Conservation (phyloP, 2,329 filamentous ascomycete species). For the Ascomycota sp. region DNA sequence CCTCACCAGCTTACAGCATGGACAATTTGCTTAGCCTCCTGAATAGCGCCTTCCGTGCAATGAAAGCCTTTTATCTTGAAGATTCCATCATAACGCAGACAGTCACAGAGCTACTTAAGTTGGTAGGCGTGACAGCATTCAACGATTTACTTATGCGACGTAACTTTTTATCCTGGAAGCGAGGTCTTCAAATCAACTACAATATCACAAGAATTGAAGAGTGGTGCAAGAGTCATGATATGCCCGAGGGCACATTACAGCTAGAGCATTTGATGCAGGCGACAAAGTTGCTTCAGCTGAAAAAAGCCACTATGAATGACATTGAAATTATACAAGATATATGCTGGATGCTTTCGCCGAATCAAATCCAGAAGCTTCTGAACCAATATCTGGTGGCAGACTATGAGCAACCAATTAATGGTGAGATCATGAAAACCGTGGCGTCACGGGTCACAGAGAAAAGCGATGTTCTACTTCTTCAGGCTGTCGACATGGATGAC, state of each 20-base stretch:
- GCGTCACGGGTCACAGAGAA: slow-evolving; percentile 94
- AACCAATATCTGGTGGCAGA: slow-evolving; percentile 98
- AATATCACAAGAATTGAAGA: slow-evolving; percentile 98
- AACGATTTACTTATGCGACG: slow-evolving; percentile 94
- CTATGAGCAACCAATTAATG: slow-evolving; percentile 97
- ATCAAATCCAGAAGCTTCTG: slow-evolving; percentile 94
- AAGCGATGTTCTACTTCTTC: slow-evolving; percentile 80
- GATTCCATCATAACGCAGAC: slow-evolving; percentile 91
- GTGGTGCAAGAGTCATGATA: slow-evolving; percentile 99
- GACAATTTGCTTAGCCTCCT: slow-evolving; percentile 87
- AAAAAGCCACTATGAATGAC: slow-evolving; percentile 96
- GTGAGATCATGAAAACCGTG: slow-evolving; percentile 99
- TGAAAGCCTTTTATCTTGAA: slow-evolving; percentile 96
- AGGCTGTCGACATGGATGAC: slow-evolving; percentile 96
- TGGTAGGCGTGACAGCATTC: slow-evolving; percentile 94
- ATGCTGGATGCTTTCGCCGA: slow-evolving; percentile 98
- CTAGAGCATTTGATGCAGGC: slow-evolving; percentile 99
- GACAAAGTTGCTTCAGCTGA: slow-evolving; percentile 89
- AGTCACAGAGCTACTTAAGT: slow-evolving; percentile 71
- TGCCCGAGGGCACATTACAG: slow-evolving; percentile 94
- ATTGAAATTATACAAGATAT: slow-evolving; percentile 99
- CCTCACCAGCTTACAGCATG: slow-evolving; percentile 93
- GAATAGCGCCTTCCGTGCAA: slow-evolving; percentile 93
- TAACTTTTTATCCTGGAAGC: slow-evolving; percentile 98
- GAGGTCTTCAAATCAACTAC: slow-evolving; percentile 97